These are phyloP conservation scores for Heterobasidion parviporum DNA, from an alignment of 1,284 basidiomycete species.

Conservation along the genomic window DNA sequence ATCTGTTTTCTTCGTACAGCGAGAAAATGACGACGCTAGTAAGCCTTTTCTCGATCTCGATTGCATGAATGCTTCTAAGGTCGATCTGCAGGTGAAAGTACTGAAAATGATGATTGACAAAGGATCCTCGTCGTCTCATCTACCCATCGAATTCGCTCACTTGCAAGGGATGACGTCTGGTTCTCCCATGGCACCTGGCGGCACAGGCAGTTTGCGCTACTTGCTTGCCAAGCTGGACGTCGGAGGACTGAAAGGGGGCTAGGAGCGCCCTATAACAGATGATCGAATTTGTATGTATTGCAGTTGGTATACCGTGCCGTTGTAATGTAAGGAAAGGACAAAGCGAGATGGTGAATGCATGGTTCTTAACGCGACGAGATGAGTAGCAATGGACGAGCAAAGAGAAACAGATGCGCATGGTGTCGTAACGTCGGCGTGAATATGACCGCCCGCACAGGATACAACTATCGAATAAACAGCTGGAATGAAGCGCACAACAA, in stretches of 20 bases:
- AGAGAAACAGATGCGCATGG: slow-evolving; percentile 1
- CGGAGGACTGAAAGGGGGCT: background rate
- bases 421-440: background rate
- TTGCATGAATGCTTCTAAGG: background rate
- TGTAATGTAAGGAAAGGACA: background rate
- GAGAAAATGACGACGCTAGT: slow-evolving; percentile 47
- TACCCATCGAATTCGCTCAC: slow-evolving; percentile 19
- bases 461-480: background rate
- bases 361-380: background rate
- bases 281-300: background rate
- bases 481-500: background rate
- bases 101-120: slow-evolving; percentile 23
- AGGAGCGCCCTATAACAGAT: too few species aligned
- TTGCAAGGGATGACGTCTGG: slow-evolving; percentile 14
- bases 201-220: slow-evolving; percentile 19
- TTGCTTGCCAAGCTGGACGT: slow-evolving; percentile 14
- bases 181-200: slow-evolving; percentile 16
- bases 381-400: background rate
- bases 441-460: too few species aligned
- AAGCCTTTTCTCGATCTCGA: slow-evolving; percentile 18
- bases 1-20: slow-evolving; percentile 46
- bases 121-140: slow-evolving; percentile 17
- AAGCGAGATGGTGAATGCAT: background rate
- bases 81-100: slow-evolving; percentile 20
- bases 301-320: background rate